These are phyloP conservation scores for Cordyceps javanica DNA, from an alignment of 2,329 filamentous ascomycete species.

Conservation along the genomic window DNA sequence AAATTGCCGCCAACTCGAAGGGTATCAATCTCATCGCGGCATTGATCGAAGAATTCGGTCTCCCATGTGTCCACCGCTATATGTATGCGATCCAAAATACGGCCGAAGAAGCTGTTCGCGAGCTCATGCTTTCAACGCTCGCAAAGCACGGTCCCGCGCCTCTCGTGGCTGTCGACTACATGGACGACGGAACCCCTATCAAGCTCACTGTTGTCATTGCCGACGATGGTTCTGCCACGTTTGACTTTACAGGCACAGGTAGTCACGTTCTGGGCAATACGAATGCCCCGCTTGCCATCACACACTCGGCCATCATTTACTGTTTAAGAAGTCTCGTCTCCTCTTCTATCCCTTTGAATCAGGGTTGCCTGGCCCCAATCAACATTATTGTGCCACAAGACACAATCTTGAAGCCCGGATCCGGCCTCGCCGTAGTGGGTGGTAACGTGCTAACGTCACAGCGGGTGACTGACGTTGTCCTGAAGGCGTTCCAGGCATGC, in stretches of 20 bases:
- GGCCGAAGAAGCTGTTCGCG: constrained; percentile 30
- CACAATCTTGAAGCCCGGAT: constrained; percentile 68
- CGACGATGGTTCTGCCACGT: constrained; percentile 66
- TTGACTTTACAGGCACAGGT: constrained; percentile 37
- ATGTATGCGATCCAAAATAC: constrained; percentile 37
- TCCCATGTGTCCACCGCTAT: constrained; percentile 61
- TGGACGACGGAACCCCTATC: constrained; percentile 83
- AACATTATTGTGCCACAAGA: constrained; percentile 66
- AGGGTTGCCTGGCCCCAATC: constrained; percentile 75
- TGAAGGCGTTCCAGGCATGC: constrained; percentile 73
- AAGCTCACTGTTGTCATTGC: constrained; percentile 69
- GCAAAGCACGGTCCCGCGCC: constrained; percentile 15
- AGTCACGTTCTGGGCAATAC: constrained; percentile 27
- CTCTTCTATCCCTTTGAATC: constrained; percentile 79
- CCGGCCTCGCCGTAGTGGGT: constrained; percentile 73
- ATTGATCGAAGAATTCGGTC: constrained; percentile 67
- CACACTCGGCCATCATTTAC: constrained; percentile 67
- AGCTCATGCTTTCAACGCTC: constrained; percentile 18
- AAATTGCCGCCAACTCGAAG: constrained; percentile 81
- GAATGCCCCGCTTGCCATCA: constrained; percentile 29
- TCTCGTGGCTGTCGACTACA: constrained; percentile 46
- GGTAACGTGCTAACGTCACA: constrained; percentile 78
- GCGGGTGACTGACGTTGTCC: constrained; percentile 75
- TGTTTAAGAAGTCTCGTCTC: constrained; percentile 74
- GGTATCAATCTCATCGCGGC: constrained; percentile 69